Base-by-base conservation (phyloP, 2,329 filamentous ascomycete species). In the Ophiostoma montium region DNA sequence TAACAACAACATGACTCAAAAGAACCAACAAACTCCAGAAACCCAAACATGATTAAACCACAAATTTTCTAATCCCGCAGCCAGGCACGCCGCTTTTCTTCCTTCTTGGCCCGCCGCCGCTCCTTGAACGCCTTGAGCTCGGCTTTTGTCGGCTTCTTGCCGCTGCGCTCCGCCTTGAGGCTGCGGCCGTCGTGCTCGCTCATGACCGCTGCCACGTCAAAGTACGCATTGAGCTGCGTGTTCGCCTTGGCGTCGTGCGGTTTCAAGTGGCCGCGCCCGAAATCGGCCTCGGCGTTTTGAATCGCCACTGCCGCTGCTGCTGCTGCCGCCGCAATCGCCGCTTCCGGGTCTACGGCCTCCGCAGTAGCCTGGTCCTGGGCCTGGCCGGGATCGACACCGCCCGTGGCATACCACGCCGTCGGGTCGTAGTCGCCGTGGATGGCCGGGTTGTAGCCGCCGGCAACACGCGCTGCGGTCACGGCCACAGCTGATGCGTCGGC, bases 381-480 rank as follows among this genome's bases (percentile, higher is more conserved):
- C 23, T 5, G 23, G 5, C 8, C 23, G 5, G 27, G 19, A 3
- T 12, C 35, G 10, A 59, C 11, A 61, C 57, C 43, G 65, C 59
- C 53, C 61, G 85, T 75, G 11, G 92, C 90, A 63, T 98, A 98
- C 69, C 88, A 85, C n/a, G 92, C 90, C 52, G 82, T 92, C 4
- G 89, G 88, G 60, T 98, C 92, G 69, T 95, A 98, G 67, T 89
- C 84, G 57, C 92, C 92, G 63, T 98, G 92, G 42, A 98, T 90
- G 21, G 87, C 85, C 1, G 92, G 92, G 62, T 96, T 95, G 68
- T 98, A 98, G 53, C 90, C 88, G 51, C 82, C 82, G 2, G 44
- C 23, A 5, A 38, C 46, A 1, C 19, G 49, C 3, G 60, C 52
- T 18, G 59, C 54, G n/a, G 57, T 48, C 8, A 60, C 56, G 42